Base-by-base conservation (phyloP, 2,329 filamentous ascomycete species). In the Fusarium sterilihyphosum region DNA sequence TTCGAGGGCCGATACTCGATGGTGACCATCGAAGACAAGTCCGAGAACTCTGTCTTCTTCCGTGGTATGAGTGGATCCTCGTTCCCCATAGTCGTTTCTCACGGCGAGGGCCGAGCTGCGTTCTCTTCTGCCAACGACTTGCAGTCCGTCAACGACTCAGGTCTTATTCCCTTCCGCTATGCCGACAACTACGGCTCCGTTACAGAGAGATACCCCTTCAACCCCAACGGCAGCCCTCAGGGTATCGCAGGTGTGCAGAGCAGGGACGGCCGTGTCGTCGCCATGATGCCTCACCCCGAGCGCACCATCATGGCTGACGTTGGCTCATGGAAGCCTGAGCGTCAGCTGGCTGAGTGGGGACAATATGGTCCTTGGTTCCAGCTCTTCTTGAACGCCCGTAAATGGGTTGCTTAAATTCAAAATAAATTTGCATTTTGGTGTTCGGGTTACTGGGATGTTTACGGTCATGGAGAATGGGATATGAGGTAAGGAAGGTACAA, bases 201-300 rank as follows among this genome's bases (percentile, higher is more conserved):
- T 6, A 96, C 96, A 3, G 93, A 95, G 83, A 86, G 86, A 76
- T 99, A 98, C 80, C 96, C 96, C 2, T 93, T 88, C 84, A 98
- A 98, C 85, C 90, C 87, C 59, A 98, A 97, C 84, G 95, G 95
- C 60, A 94, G 92, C 80, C 93, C 94, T 2, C 87, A 89, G 71
- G 95, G 94, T 80, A 93, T 98, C 73, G 93, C 95, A 2, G 94
- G 92, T 80, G 92, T 97, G 33, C 88, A 92, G 77, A 95, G 90
- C 78, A 88, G 86, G 49, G 92, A 97, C 80, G 95, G 95, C 18
- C 89, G 94, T 65, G 93, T 97, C 3, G 83, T 98, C 76, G 94
- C 94, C 12, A 90, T 98, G 85, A 98, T 98, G 95, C 95, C 95
- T 70, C 95, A 98, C 82, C 95, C 95, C 2, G 95, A 98, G 85